phyloP scores from a whole-genome alignment of 768 basidiomycete genomes.

The Saitozyma sp. region DNA sequence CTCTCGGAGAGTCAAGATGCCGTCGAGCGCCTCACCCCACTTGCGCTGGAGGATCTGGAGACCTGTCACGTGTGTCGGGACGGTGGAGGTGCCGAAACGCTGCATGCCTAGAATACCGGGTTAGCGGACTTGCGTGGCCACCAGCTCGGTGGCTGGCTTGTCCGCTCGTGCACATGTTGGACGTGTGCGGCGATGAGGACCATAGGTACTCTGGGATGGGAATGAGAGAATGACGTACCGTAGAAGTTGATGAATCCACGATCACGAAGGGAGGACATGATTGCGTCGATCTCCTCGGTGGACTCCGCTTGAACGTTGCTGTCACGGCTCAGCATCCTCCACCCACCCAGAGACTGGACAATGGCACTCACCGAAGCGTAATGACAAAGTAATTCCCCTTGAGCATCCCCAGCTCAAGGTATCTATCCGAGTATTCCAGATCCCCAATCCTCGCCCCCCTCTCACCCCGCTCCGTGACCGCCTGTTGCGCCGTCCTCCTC shows the following conservation, averaged over 20 bases:
- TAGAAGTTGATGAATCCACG: constrained; percentile 98
- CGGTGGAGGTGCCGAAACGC: constrained; percentile 92
- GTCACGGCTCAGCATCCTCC: constrained; percentile 8
- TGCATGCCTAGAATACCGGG: constrained; percentile 78
- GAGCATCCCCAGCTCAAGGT: constrained; percentile 89
- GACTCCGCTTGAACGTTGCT: constrained; percentile 85
- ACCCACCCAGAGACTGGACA: not conserved
- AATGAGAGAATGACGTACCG: constrained; percentile 57
- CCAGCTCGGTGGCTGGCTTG: not conserved
- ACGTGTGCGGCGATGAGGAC: not conserved
- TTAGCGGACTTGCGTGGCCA: not conserved
- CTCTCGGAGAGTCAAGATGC: constrained; percentile 77
- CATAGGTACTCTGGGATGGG: not conserved
- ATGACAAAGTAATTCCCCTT: constrained; percentile 96
- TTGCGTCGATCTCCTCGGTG: constrained; percentile 68
- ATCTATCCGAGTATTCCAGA: constrained; percentile 75
- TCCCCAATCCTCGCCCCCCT: constrained; percentile 86
- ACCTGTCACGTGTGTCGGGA: constrained; percentile 93
- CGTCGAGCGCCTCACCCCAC: constrained; percentile 81
- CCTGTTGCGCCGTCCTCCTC: constrained; percentile 62
- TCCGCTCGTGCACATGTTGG: not conserved
- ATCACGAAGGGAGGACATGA: constrained; percentile 72
- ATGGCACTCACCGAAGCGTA: constrained; percentile 70
- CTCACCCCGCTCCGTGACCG: constrained; percentile 73
- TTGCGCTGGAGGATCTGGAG: constrained; percentile 83